phyloP scores from a whole-genome alignment of 768 basidiomycete species.

The Tulasnella sp. region DNA sequence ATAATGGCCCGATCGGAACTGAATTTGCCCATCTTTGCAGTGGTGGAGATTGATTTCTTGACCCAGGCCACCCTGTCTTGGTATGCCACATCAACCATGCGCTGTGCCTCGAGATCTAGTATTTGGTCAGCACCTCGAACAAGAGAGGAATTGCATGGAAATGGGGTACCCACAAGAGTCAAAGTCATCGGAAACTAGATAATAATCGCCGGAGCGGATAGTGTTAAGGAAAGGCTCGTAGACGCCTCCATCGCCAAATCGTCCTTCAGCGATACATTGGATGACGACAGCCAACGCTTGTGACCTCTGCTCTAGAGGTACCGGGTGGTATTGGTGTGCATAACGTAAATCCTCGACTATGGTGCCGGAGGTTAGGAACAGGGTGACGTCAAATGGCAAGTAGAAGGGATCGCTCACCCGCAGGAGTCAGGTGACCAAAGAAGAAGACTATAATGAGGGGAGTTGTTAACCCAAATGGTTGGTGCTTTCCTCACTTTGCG shows the following conservation, averaged over 20 bases:
- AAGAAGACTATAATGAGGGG: constrained; percentile 36
- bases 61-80: constrained; percentile 75
- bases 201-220: constrained; percentile 48
- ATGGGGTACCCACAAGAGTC: constrained; percentile 56
- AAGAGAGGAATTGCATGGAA: constrained; percentile 23
- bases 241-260: constrained; percentile 66
- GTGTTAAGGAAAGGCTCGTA: constrained; percentile 64
- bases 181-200: constrained; percentile 84
- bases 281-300: constrained; percentile 70
- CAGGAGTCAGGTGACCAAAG: constrained; percentile 79
- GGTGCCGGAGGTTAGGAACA: constrained; percentile 48
- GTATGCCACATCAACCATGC: constrained; percentile 83
- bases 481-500: constrained; percentile 35
- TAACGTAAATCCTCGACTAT: constrained; percentile 74
- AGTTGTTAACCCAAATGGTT: not conserved
- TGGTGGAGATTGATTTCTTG: constrained; percentile 78
- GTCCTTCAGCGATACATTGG: constrained; percentile 58
- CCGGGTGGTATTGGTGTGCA: constrained; percentile 72
- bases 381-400: not conserved
- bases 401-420: constrained; percentile 21
- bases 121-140: not conserved
- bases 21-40: constrained; percentile 78
- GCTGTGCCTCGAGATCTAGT: constrained; percentile 65
- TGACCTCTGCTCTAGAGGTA: constrained; percentile 71
- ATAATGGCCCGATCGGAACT: constrained; percentile 87